Conservation (phyloP, 805 yeast genomes). For the Candida gorgasii region DNA sequence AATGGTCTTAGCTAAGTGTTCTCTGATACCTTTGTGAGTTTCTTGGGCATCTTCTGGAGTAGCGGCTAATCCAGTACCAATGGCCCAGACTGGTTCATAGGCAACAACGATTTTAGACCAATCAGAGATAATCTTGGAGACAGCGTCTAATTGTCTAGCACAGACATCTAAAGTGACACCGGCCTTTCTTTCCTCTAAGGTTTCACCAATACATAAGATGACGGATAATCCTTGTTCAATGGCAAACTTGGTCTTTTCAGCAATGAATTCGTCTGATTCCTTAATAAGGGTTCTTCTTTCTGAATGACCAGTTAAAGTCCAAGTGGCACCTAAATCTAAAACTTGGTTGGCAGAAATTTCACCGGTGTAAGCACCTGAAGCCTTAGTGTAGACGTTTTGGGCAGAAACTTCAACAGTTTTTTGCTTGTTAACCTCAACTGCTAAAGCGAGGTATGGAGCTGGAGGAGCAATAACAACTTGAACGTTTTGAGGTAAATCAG, state of each 20-base stretch:
- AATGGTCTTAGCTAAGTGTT: conserved; percentile 72
- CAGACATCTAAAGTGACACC: conserved; percentile 84
- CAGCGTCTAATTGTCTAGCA: conserved; percentile 89
- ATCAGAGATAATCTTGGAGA: conserved; percentile 74
- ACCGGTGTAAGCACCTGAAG: conserved; percentile 97
- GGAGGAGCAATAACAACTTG: conserved; percentile 98
- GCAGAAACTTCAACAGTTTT: conserved; percentile 80
- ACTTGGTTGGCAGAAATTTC: conserved; percentile 87
- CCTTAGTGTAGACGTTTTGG: conserved; percentile 86
- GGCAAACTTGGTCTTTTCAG: conserved; percentile 93
- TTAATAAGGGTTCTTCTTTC: conserved; percentile 95
- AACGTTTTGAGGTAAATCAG: conserved; percentile 71
- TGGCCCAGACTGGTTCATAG: conserved; percentile 99
- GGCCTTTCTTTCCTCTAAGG: conserved; percentile 90
- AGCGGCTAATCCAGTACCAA: conserved; percentile 98
- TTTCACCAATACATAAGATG: conserved; percentile 97
- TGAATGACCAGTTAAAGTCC: conserved; percentile 97
- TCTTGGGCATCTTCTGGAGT: conserved; percentile 98
- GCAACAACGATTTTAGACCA: conserved; percentile 94
- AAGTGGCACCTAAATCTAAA: conserved; percentile 87
- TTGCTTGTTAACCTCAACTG: conserved; percentile 67
- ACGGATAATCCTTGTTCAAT: conserved; percentile 86
- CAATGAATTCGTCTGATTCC: conserved; percentile 88
- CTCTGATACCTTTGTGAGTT: conserved; percentile 87
- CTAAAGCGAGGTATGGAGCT: conserved; percentile 82